Percentiles rank a stretch among this genome's conserved stretches.
Conservation (phyloP, 1,284 basidiomycete genomes). For the Ganoderma lucidum region DNA sequence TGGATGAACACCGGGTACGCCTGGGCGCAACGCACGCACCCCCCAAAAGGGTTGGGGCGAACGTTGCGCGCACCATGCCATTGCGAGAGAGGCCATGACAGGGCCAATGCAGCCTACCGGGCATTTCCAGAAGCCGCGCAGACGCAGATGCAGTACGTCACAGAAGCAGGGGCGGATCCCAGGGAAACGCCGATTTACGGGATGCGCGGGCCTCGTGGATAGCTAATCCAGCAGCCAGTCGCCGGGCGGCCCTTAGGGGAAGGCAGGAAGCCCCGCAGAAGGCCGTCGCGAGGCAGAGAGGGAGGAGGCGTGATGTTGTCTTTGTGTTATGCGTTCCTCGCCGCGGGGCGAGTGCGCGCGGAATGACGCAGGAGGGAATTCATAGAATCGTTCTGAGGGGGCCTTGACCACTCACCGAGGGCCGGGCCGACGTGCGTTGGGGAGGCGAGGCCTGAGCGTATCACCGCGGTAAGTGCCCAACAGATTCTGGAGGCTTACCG, state of each 20-base stretch:
- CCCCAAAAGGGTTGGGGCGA: slow-evolving; percentile 5
- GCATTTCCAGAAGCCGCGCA: slow-evolving; percentile 11
- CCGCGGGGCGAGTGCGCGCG: slow-evolving; percentile 11
- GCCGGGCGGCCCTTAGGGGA: slow-evolving; percentile 11
- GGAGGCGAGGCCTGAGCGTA: slow-evolving; percentile 13
- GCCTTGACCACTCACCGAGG: neutral
- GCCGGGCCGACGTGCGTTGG: slow-evolving; percentile 6
- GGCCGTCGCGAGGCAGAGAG: slow-evolving; percentile 17
- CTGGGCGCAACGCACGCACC: neutral
- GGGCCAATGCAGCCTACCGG: slow-evolving; percentile 3
- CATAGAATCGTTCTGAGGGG: neutral
- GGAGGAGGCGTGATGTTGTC: slow-evolving; percentile 4
- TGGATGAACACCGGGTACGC: slow-evolving; percentile 4
- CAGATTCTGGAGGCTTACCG: neutral
- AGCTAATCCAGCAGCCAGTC: slow-evolving; percentile 20
- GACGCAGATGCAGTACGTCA: slow-evolving; percentile 19
- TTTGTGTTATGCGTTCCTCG: neutral
- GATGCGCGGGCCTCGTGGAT: slow-evolving; percentile 20
- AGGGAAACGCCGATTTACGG: slow-evolving; percentile 17
- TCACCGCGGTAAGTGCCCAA: slow-evolving; percentile 17
- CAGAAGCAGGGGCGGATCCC: slow-evolving; percentile 17
- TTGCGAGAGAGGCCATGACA: slow-evolving; percentile 8
- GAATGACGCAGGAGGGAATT: slow-evolving; percentile 4
- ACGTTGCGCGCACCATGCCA: slow-evolving; percentile 2
- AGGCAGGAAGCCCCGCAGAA: slow-evolving; percentile 20